Percentiles rank a stretch among this genome's conserved stretches.
phyloP scores from a whole-genome alignment of 768 basidiomycete genomes.

The Suillus subluteus region DNA sequence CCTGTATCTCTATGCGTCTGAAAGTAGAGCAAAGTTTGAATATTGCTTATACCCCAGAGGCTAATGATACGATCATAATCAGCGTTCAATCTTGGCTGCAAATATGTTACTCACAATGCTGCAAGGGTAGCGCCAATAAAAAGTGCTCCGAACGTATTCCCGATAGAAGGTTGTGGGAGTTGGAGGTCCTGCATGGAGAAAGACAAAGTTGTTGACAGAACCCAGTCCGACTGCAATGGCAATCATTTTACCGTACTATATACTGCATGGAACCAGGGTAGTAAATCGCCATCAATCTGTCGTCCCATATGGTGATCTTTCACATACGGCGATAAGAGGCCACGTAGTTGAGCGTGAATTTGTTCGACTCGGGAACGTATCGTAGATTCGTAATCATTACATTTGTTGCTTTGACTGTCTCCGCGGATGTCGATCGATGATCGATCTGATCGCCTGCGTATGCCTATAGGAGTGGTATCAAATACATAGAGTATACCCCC shows the following conservation, averaged over 20 bases:
- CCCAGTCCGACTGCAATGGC: background rate
- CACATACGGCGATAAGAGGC: background rate
- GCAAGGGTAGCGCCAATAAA: background rate
- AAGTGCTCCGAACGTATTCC: background rate
- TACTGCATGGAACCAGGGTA: background rate
- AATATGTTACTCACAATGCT: background rate
- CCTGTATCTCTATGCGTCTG: slow-evolving; percentile 7
- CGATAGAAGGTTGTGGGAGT: background rate
- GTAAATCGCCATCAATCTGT: background rate
- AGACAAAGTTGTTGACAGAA: background rate
- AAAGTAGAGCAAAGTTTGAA: slow-evolving; percentile 9
- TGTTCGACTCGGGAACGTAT: background rate
- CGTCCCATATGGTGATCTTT: no score
- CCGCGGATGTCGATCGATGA: background rate
- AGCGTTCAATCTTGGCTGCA: background rate
- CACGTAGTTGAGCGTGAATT: background rate
- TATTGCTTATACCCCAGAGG: slow-evolving; percentile 7
- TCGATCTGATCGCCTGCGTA: background rate
- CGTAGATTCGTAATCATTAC: background rate
- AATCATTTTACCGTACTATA: background rate
- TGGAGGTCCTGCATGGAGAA: background rate
- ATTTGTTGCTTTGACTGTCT: background rate
- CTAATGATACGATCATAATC: background rate
- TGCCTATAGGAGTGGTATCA: background rate
- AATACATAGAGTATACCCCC: no score